Evolutionary conservation across 306 rosid species (phyloP), one percentile per base, ranked within the genome.

Genomic region (Citrullus mucosospermus): DNA sequence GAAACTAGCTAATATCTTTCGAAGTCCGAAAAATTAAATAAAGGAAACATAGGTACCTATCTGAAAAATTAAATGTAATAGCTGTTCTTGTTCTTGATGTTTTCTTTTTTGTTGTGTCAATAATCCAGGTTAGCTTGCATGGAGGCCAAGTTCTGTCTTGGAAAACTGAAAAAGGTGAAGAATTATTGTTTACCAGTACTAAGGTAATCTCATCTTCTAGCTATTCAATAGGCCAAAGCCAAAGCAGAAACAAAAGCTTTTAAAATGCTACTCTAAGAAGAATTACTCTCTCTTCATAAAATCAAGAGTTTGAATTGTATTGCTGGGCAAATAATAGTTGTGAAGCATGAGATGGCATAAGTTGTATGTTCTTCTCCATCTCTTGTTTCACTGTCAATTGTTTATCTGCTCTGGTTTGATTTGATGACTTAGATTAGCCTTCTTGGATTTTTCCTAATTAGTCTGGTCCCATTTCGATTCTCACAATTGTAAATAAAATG

Each of bases 91-190:
- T 60, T 76, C 30, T 56, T 32, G 76, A 48, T 15, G 39, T 51
- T 53, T 38, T 75, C 66, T 28, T 61, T 68, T 38, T 17, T 56
- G n/a, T 22, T 71, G 38, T 57, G 17, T 79, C 66, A 58, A 17
- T 12, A 62, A 51, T 81, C 9, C 91, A 93, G 98, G 89, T 90
- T 60, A 95, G 97, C 80, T 83, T 95, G 87, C 85, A 91, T 25
- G 99, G 99, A 82, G 99, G 89, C 36, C 99, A 95, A 76, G 91
- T 95, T 86, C 88, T 88, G 84, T 95, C 99, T 0, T 92, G 97
- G 99, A 91, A 77, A 85, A 88, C 85, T 17, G 96, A 95, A 51
- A 89, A 85, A 4, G 88, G 85, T 3, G 93, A 92, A 66, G 99
- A 92, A 85, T 57, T 95, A 59, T 71, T 95, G 70, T 95, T 95